Evolutionary conservation across 2,329 filamentous ascomycete species (phyloP).

Genomic region (Grosmannia penicillata): DNA sequence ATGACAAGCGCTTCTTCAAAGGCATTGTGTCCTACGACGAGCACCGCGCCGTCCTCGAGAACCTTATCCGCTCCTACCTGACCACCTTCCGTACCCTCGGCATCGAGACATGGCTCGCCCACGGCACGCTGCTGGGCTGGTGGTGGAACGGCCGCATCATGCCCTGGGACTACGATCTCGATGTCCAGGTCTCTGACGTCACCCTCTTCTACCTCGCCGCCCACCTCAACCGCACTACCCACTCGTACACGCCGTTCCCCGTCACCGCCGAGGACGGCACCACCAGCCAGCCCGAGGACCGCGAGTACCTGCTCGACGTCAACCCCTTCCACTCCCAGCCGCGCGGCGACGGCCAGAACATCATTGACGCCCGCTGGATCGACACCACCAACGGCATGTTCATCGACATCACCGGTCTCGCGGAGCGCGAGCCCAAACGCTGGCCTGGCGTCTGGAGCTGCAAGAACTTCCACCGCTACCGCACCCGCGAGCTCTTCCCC

Average conservation of each 20-base stretch:
- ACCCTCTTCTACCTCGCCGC: conserved; percentile 53
- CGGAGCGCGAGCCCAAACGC: conserved; percentile 45
- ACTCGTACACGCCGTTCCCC: conserved; percentile 34
- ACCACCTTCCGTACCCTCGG: conserved; percentile 46
- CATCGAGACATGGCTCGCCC: conserved; percentile 74
- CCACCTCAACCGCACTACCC: conserved; percentile 53
- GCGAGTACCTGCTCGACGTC: conserved; percentile 57
- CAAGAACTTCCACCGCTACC: conserved; percentile 66
- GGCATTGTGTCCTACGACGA: conserved; percentile 48
- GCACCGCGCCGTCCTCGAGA: conserved; percentile 48
- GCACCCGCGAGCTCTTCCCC: conserved; percentile 58
- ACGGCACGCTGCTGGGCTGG: conserved; percentile 74
- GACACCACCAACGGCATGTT: conserved; percentile 63
- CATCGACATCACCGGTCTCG: conserved; percentile 68
- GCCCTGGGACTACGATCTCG: conserved; percentile 75
- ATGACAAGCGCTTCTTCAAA: conserved; percentile 58
- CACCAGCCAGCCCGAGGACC: too few species aligned
- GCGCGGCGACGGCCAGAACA: conserved; percentile 53
- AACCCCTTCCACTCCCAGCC: conserved; percentile 55
- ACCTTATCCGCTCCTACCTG: conserved; percentile 64
- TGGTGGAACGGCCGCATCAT: conserved; percentile 73
- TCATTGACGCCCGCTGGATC: conserved; percentile 78
- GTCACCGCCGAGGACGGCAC: conserved; percentile 25
- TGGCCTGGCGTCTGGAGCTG: conserved; percentile 58
- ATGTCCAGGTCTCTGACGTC: conserved; percentile 58